Conservation (phyloP, 495 filamentous ascomycete genomes). For the Darksidea phi region DNA sequence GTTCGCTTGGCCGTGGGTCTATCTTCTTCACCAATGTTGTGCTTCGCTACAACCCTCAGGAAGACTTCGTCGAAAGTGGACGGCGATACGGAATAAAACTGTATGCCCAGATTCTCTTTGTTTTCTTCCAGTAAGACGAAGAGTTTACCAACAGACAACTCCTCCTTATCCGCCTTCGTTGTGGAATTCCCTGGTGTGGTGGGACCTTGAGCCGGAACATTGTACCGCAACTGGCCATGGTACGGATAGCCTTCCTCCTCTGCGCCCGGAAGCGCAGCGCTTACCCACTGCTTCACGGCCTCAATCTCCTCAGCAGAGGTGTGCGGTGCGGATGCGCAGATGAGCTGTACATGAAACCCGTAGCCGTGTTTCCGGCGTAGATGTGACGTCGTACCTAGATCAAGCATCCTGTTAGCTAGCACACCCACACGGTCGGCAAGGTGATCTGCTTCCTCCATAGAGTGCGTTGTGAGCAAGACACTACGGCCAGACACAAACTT, state of each 20-base stretch:
- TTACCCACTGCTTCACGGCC: slow-evolving; percentile 61
- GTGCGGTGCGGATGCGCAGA: slow-evolving; percentile 58
- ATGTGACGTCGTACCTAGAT: slow-evolving; percentile 61
- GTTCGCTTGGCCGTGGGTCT: slow-evolving; percentile 9
- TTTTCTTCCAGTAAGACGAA: slow-evolving; percentile 58
- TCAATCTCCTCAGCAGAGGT: slow-evolving; percentile 65
- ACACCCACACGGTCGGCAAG: slow-evolving; percentile 69
- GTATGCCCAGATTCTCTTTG: slow-evolving; percentile 64
- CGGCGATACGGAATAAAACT: slow-evolving; percentile 76
- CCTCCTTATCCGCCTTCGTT: slow-evolving; percentile 31
- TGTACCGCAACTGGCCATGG: slow-evolving; percentile 80
- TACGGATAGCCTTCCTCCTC: slow-evolving; percentile 69
- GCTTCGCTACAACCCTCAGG: slow-evolving; percentile 71
- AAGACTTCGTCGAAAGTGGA: slow-evolving; percentile 89
- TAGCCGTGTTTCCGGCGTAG: slow-evolving; percentile 62
- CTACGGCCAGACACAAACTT: slow-evolving; percentile 26
- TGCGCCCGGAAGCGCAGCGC: slow-evolving; percentile 55
- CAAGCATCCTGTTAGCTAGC: slow-evolving; percentile 68
- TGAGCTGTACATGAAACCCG: slow-evolving; percentile 38
- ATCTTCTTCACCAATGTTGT: slow-evolving; percentile 77
- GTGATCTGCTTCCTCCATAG: slow-evolving; percentile 78
- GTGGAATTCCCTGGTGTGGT: not conserved
- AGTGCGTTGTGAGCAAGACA: slow-evolving; percentile 58
- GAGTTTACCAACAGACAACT: slow-evolving; percentile 55
- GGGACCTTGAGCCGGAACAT: slow-evolving; percentile 52